Conservation (phyloP, 2,329 filamentous ascomycete genomes). For the Thielaviopsis musarum region DNA sequence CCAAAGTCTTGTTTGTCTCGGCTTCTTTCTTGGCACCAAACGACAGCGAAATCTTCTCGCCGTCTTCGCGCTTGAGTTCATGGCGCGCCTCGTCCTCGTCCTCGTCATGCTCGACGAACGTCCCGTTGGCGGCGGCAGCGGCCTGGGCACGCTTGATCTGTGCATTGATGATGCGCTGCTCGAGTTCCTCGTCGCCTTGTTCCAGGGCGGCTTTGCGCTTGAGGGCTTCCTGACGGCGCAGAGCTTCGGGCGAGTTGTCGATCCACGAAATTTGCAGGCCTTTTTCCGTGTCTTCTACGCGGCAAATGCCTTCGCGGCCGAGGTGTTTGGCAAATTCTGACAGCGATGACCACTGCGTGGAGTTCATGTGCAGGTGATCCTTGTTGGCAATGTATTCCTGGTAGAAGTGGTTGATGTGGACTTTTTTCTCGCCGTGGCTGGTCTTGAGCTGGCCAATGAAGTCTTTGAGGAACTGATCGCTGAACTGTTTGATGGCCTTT, state of each 20-base stretch:
- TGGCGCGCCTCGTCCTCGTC: slow-evolving; percentile 25
- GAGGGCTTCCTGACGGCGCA: slow-evolving; percentile 65
- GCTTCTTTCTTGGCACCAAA: slow-evolving; percentile 34
- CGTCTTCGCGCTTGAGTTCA: slow-evolving; percentile 44
- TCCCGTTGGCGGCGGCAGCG: slow-evolving; percentile 31
- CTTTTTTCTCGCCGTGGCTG: slow-evolving; percentile 75
- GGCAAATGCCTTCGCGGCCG: slow-evolving; percentile 70
- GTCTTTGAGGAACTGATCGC: slow-evolving; percentile 62
- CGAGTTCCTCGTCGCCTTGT: slow-evolving; percentile 76
- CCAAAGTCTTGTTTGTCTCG: slow-evolving; percentile 11
- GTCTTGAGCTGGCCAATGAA: slow-evolving; percentile 66
- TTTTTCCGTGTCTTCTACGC: slow-evolving; percentile 78
- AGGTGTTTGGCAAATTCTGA: slow-evolving; percentile 83
- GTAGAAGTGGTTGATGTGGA: slow-evolving; percentile 86
- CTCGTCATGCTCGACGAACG: slow-evolving; percentile 24
- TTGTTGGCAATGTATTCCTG: slow-evolving; percentile 83
- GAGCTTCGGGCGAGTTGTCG: slow-evolving; percentile 74
- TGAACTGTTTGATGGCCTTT: slow-evolving; percentile 69
- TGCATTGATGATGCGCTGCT: slow-evolving; percentile 65
- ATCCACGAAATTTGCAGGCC: slow-evolving; percentile 80
- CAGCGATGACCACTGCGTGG: slow-evolving; percentile 73
- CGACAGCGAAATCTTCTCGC: slow-evolving; percentile 59
- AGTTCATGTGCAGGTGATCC: slow-evolving; percentile 84
- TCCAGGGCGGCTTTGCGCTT: slow-evolving; percentile 73
- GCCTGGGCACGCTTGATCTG: slow-evolving; percentile 65